Percentiles rank a stretch among this genome's conserved stretches.
These are phyloP conservation scores for Suillus weaverae DNA, from an alignment of 768 basidiomycete species.

Conservation along the genomic window DNA sequence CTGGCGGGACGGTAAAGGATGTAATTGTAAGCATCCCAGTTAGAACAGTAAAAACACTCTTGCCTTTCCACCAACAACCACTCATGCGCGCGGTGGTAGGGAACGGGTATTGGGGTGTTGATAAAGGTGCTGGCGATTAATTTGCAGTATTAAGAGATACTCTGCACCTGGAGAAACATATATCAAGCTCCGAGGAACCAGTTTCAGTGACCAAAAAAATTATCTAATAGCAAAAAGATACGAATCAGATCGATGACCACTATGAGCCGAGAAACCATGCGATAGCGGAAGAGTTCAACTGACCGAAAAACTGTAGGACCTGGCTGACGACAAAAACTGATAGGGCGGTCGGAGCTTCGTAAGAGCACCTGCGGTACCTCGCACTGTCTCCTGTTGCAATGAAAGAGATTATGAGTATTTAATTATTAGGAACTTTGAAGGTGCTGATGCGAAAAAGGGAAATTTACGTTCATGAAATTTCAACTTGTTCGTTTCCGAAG, in stretches of 20 bases:
- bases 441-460: not conserved
- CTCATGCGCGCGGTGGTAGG: not conserved
- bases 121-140: not conserved
- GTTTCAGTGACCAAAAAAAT: not conserved
- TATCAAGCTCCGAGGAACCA: not conserved
- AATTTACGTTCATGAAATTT: not conserved
- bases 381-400: not conserved
- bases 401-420: not conserved
- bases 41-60: not conserved
- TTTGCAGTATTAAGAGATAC: not conserved
- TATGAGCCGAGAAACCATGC: not conserved
- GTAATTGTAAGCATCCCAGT: not conserved
- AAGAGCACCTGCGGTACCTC: not conserved
- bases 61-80: not conserved
- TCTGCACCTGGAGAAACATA: not conserved
- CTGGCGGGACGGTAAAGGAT: not conserved
- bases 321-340: not conserved
- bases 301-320: not conserved
- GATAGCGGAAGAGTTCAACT: not conserved
- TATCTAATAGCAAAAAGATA: not conserved
- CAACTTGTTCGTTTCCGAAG: not conserved
- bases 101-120: not conserved
- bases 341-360: not conserved
- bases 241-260: not conserved
- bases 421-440: not conserved